Conservation (phyloP, 106 monocot species). For the Cymbidium sinense region DNA sequence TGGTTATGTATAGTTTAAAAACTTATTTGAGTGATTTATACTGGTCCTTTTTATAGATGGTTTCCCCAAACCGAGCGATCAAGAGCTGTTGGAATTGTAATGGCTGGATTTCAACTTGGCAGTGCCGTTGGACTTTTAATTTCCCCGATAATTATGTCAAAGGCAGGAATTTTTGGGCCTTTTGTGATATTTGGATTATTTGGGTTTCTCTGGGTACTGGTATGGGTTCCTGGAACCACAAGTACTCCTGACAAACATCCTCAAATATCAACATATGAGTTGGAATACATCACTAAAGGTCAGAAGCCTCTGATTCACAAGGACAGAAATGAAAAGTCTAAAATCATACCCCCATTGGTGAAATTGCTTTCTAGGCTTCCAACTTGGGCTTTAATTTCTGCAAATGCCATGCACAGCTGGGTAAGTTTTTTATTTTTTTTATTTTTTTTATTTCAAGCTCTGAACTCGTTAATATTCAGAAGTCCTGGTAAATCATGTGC, state of each 20-base stretch:
- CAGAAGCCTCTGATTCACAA: conserved; percentile 17
- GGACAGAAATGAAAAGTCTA: conserved; percentile 17
- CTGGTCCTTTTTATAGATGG: conserved; percentile 65
- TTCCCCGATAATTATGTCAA: conserved; percentile 89
- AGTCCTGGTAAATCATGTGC: neutral
- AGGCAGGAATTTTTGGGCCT: conserved; percentile 77
- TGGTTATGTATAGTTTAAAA: neutral
- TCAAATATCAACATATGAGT: conserved; percentile 71
- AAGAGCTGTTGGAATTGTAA: conserved; percentile 83
- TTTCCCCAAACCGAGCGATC: conserved; percentile 88
- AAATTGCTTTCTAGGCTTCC: conserved; percentile 76
- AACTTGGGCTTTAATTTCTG: conserved; percentile 95
- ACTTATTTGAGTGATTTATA: conserved; percentile 18
- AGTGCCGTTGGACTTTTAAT: conserved; percentile 76
- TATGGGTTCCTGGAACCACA: conserved; percentile 68
- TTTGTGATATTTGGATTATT: conserved; percentile 93
- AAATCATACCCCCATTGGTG: conserved; percentile 64
- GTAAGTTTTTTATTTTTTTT: too few relatives aligned
- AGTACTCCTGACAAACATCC: conserved; percentile 59
- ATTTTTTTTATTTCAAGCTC: neutral
- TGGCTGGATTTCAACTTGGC: conserved; percentile 95
- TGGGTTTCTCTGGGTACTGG: conserved; percentile 89
- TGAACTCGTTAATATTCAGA: neutral
- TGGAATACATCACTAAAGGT: conserved; percentile 51
- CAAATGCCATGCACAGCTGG: conserved; percentile 99